Conservation (phyloP, 169 alveolate genomes). For the Cryptosporidium canis region DNA sequence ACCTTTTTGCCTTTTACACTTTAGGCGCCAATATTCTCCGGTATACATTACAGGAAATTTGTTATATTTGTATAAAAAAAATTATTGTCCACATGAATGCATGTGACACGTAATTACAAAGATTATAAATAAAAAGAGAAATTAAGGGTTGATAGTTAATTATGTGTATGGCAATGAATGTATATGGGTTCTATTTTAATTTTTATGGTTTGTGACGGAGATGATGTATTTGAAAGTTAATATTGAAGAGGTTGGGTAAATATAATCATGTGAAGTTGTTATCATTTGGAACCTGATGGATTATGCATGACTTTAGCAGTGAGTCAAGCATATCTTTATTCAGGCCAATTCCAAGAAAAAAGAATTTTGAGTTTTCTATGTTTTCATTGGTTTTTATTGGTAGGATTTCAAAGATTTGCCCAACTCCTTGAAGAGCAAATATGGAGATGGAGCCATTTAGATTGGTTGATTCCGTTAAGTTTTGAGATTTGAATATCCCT, state of each 20-base stretch:
- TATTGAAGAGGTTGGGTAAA: background rate
- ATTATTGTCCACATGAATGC: conserved; percentile 13
- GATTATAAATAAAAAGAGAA: background rate
- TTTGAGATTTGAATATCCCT: conserved; percentile 76
- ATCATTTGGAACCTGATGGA: background rate
- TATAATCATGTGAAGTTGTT: background rate
- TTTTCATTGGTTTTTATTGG: conserved; percentile 42
- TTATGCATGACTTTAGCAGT: conserved; percentile 23
- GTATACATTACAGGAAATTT: background rate
- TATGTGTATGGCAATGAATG: background rate
- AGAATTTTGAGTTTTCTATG: conserved; percentile 38
- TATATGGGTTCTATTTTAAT: background rate
- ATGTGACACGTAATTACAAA: background rate
- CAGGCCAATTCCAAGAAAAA: conserved; percentile 46
- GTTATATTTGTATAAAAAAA: background rate
- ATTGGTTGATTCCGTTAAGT: conserved; percentile 22
- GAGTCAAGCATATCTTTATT: background rate
- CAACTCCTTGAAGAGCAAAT: conserved; percentile 80
- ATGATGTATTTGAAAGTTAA: background rate
- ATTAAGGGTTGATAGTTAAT: background rate
- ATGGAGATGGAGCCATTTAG: background rate
- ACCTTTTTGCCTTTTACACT: background rate
- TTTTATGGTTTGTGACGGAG: background rate
- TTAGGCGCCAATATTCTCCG: conserved; percentile 27
- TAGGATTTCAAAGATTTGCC: conserved; percentile 77